A percentile compares a stretch with the other conserved stretches of the same genome.
phyloP scores from a whole-genome alignment of 345 rosid genomes.

The Populus nigra region DNA sequence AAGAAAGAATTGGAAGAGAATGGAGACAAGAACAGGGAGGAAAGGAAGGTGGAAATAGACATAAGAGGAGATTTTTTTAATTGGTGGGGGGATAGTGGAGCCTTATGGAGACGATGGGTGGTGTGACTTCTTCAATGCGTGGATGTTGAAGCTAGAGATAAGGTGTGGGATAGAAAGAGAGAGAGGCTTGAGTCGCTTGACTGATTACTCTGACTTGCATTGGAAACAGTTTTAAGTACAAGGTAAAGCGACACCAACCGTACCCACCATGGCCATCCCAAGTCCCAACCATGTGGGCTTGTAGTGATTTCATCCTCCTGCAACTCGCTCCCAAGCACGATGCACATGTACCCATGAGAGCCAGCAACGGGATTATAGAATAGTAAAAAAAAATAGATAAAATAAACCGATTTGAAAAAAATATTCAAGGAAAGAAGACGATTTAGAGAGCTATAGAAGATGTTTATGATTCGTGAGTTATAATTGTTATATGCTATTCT shows the following conservation, averaged over 20 bases:
- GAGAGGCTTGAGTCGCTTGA: conserved; percentile 13
- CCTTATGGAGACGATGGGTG: conserved; percentile 23
- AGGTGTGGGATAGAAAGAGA: conserved; percentile 3
- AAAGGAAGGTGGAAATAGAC: conserved; percentile 10
- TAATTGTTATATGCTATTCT: no score
- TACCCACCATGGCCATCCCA: conserved; percentile 26
- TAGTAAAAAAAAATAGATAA: no score
- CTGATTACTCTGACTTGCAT: conserved; percentile 20
- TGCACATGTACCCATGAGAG: conserved; percentile 16
- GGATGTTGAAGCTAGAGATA: conserved; percentile 23
- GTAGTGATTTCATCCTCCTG: conserved; percentile 20
- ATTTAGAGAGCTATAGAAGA: no score
- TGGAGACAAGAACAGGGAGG: conserved; percentile 18
- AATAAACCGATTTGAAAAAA: no score
- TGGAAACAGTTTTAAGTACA: conserved; percentile 26
- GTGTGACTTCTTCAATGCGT: conserved; percentile 30
- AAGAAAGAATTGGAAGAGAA: conserved; percentile 14
- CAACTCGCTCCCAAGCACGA: neutral
- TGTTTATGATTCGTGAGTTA: no score
- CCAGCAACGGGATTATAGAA: neutral
- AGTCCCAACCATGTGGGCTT: conserved; percentile 5
- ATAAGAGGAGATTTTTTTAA: conserved; percentile 4
- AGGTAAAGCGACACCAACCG: conserved; percentile 31
- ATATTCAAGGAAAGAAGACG: no score
- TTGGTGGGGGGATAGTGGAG: conserved; percentile 11